Evolutionary conservation across 345 rosid species (phyloP).

Genomic region (Gossypium sturtianum): DNA sequence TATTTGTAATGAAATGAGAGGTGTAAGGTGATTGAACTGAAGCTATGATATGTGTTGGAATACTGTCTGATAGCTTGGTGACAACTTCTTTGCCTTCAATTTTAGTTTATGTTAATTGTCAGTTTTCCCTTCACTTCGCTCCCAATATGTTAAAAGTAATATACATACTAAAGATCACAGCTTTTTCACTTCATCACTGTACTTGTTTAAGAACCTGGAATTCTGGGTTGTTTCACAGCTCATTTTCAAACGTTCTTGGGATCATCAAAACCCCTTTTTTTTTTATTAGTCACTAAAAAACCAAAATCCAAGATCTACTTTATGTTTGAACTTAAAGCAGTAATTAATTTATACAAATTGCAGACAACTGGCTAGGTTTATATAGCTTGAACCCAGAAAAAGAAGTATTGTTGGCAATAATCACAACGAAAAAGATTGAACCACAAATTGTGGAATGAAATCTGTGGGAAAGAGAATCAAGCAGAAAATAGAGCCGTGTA

Average conservation of each 20-base stretch:
- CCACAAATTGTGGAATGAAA: slow-evolving; percentile 9
- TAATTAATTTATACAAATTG: not conserved
- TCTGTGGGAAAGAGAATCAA: not conserved
- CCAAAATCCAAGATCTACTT: not conserved
- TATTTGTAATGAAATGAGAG: not conserved
- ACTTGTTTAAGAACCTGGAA: not conserved
- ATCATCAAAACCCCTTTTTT: not conserved
- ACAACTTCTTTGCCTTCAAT: not conserved
- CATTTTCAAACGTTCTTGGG: not conserved
- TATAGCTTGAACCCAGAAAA: not conserved
- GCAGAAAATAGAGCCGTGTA: not conserved
- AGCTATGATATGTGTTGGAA: not conserved
- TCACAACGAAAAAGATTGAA: not conserved
- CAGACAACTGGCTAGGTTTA: not conserved
- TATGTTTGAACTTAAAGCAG: not conserved
- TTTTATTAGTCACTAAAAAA: not conserved
- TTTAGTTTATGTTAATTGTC: not conserved
- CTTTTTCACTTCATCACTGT: not conserved
- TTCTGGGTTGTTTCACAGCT: not conserved
- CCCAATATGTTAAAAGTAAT: not conserved
- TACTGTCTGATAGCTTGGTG: not conserved
- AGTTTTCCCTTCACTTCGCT: not conserved
- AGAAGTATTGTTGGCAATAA: not conserved
- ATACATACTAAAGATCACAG: not conserved
- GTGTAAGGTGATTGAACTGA: not conserved